These are phyloP conservation scores for Scenedesmus sp. DNA, from an alignment of 163 green algal species.

Conservation along the genomic window DNA sequence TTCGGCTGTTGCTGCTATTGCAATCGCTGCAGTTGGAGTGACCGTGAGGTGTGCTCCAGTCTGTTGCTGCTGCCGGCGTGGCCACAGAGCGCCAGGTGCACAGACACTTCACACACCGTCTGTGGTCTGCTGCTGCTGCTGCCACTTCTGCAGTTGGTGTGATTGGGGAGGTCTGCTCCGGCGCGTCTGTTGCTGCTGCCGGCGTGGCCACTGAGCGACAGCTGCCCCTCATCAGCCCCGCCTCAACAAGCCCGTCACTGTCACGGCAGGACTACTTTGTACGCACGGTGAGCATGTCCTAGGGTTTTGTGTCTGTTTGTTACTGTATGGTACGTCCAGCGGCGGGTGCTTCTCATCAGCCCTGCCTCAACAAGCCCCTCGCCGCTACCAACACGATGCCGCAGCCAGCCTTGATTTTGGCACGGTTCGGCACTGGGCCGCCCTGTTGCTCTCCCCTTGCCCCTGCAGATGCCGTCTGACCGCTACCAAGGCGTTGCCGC, in stretches of 20 bases:
- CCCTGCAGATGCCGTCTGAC: conserved; percentile 6
- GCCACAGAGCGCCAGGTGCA: too few species aligned
- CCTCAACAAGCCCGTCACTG: conserved; percentile 13
- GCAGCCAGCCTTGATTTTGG: too few species aligned
- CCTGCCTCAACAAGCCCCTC: not conserved
- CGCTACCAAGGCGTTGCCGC: conserved; percentile 35
- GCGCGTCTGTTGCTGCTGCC: conserved; percentile 24
- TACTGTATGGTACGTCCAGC: not conserved
- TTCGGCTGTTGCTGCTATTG: too few species aligned
- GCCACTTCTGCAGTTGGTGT: conserved; percentile 26
- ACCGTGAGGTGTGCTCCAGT: too few species aligned
- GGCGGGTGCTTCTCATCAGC: not conserved
- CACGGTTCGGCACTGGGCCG: not conserved
- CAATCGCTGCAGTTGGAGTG: not conserved
- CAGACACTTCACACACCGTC: too few species aligned
- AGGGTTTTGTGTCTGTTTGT: not conserved
- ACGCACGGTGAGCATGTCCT: not conserved
- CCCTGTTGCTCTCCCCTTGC: not conserved
- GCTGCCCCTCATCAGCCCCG: conserved; percentile 37
- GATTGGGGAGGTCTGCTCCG: conserved; percentile 48
- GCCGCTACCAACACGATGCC: too few species aligned
- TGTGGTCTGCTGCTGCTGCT: not conserved
- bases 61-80: not conserved
- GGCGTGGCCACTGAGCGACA: not conserved
- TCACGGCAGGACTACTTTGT: conserved; percentile 39